Conservation (phyloP, 768 basidiomycete species). For the Rhodotorula diobovata region DNA sequence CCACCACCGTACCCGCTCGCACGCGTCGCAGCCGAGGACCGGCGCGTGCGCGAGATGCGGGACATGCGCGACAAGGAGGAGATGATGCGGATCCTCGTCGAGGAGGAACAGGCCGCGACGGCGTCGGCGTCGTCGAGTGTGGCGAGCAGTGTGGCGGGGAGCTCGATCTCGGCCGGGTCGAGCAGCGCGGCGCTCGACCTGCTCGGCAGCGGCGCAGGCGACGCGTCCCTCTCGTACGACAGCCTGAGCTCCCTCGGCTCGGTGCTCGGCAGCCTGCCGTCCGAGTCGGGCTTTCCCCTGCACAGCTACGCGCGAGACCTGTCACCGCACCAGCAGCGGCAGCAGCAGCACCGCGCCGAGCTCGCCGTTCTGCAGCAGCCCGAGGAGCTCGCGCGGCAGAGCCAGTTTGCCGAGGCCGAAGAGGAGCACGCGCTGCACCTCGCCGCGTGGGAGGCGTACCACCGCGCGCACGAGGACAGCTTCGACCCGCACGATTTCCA, state of each 20-base stretch:
- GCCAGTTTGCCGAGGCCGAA: slow-evolving; percentile 33
- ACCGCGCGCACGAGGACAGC: slow-evolving; percentile 49
- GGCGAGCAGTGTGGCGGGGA: background rate
- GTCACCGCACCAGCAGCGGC: too few species aligned
- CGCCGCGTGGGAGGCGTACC: slow-evolving; percentile 33
- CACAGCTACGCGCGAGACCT: too few species aligned
- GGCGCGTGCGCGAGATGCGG: slow-evolving; percentile 50
- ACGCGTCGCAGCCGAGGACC: slow-evolving; percentile 82
- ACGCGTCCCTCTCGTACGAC: background rate
- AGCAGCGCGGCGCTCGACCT: slow-evolving; percentile 9
- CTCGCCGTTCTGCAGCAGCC: slow-evolving; percentile 4
- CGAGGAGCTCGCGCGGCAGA: slow-evolving; percentile 23
- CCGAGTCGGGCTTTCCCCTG: background rate
- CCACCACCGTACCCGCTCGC: slow-evolving; percentile 83
- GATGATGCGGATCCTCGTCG: slow-evolving; percentile 30
- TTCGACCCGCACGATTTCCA: slow-evolving; percentile 92
- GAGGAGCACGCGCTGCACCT: slow-evolving; percentile 37
- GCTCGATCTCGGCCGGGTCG: slow-evolving; percentile 17
- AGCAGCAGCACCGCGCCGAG: background rate
- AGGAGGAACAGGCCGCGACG: slow-evolving; percentile 7
- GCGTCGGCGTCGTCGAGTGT: too few species aligned
- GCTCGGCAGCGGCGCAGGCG: background rate
- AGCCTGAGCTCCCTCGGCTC: background rate
- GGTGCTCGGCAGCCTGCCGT: background rate
- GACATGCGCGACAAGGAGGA: slow-evolving; percentile 31